Evolutionary conservation across 1,139 yeast species (phyloP), one percentile per base, ranked within the genome.

Genomic region (Suhomyces taliae): DNA sequence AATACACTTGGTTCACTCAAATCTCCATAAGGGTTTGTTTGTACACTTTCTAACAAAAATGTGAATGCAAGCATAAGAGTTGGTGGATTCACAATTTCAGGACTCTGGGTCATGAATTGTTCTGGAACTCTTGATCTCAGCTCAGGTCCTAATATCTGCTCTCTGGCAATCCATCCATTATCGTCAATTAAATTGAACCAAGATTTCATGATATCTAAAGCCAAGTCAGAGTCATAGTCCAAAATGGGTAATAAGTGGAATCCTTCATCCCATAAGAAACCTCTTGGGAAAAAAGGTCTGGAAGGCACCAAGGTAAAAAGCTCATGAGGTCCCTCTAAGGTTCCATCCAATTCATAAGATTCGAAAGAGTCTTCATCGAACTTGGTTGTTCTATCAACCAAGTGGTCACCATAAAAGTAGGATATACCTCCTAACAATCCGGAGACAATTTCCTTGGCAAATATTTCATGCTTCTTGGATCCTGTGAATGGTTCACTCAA

Each of bases 211-310:
- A 93, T 84, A 54, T 90, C 96, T 50, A 91, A 71, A 0, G 85
- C 90, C 39, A 93, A 72, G 60, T 90, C 97, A 8, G 90, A 79
- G 64, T 93, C 99, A 63, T 86, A 91, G 44, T 86, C 85, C 53
- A 89, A 66, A 34, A 93, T 72, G 4, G 96, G 96, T 36, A 91
- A 72, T 52, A 93, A 73, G 64, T 93, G 97, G 67, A 93, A 93
- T 0, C 99, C 99, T 68, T 95, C 99, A 66, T 95, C 99, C 99
- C 99, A 93, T 61, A 89, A 89, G 61, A 93, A 93, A 0, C 99
- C 99, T 53, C 99, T 78, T 8, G 99, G 98, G 67, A 93, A 93
- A 59, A 89, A 89, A 0, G 97, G 90, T 47, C 99, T 77, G 41
- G 97, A 89, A 1, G 99, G 99, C 31, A 90, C 95, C 38, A 90